phyloP scores from a whole-genome alignment of 768 basidiomycete genomes.

The Boletus edulis region DNA sequence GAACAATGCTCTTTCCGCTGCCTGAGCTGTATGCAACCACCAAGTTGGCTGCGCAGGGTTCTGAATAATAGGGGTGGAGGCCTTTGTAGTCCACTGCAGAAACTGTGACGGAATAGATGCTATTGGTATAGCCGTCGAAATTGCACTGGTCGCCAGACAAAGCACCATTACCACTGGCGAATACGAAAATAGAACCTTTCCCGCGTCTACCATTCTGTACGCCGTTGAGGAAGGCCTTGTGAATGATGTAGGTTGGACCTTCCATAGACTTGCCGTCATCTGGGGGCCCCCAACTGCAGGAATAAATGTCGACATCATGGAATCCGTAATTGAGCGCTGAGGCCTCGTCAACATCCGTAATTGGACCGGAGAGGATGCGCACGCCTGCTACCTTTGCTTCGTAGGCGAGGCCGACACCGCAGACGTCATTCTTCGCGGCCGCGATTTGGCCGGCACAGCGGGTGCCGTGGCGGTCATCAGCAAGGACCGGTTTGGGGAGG shows the following conservation, averaged over 20 bases:
- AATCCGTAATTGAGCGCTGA: constrained; percentile 92
- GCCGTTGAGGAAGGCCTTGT: constrained; percentile 93
- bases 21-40: constrained; percentile 96
- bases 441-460: constrained; percentile 97
- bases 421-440: constrained; percentile 88
- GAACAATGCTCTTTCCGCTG: constrained; percentile 87
- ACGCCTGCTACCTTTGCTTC: constrained; percentile 89
- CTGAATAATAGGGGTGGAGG: constrained; percentile 94
- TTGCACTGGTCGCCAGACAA: constrained; percentile 94
- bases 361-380: constrained; percentile 92
- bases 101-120: constrained; percentile 94
- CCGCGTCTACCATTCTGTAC: constrained; percentile 86
- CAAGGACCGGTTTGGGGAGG: constrained; percentile 82
- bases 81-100: constrained; percentile 94
- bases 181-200: constrained; percentile 93
- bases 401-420: constrained; percentile 94
- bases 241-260: constrained; percentile 84
- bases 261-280: constrained; percentile 97
- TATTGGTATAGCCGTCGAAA: constrained; percentile 99
- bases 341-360: constrained; percentile 95
- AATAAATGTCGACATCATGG: constrained; percentile 86
- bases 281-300: constrained; percentile 97
- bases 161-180: constrained; percentile 97
- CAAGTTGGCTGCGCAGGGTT: constrained; percentile 97
- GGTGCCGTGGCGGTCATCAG: constrained; percentile 95